These are phyloP conservation scores for Rhodofomes roseus DNA, from an alignment of 1,284 basidiomycete genomes.

Conservation along the genomic window DNA sequence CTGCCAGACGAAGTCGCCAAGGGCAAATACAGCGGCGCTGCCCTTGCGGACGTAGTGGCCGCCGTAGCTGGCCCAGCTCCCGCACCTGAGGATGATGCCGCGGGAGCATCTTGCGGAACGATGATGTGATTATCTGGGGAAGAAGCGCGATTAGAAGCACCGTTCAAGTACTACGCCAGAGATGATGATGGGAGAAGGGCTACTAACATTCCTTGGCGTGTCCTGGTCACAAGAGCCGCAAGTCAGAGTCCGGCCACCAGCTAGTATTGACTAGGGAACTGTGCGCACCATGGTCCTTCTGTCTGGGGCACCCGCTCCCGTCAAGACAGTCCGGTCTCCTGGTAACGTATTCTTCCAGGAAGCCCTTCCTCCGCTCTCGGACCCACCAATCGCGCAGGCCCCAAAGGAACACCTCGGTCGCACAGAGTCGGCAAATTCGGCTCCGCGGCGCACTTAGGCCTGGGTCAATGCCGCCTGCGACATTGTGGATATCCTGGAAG, in stretches of 20 bases:
- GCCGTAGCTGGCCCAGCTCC: neutral
- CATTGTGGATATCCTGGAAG: conserved; percentile 61
- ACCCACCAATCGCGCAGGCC: conserved; percentile 79
- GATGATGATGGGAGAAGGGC: neutral
- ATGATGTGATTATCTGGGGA: conserved; percentile 48
- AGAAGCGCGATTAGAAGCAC: conserved; percentile 2
- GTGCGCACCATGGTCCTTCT: conserved; percentile 60
- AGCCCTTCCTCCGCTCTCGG: conserved; percentile 65
- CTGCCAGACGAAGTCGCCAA: neutral
- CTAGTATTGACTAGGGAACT: neutral
- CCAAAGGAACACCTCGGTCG: conserved; percentile 67
- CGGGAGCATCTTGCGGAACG: conserved; percentile 17
- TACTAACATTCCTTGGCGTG: conserved; percentile 71
- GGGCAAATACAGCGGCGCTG: neutral
- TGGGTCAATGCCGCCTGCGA: conserved; percentile 48
- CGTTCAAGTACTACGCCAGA: neutral
- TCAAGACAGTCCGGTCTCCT: conserved; percentile 62
- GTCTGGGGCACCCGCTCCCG: conserved; percentile 49
- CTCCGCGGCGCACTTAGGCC: conserved; percentile 51
- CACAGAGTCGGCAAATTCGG: conserved; percentile 65
- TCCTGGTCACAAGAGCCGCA: conserved; percentile 30
- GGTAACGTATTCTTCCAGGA: conserved; percentile 47
- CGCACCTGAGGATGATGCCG: conserved; percentile 1
- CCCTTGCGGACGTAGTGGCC: neutral
- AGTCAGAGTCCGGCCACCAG: conserved; percentile 4